Evolutionary conservation across 108 stramenopile genomes (phyloP).

Genomic region (Seminavis robusta): DNA sequence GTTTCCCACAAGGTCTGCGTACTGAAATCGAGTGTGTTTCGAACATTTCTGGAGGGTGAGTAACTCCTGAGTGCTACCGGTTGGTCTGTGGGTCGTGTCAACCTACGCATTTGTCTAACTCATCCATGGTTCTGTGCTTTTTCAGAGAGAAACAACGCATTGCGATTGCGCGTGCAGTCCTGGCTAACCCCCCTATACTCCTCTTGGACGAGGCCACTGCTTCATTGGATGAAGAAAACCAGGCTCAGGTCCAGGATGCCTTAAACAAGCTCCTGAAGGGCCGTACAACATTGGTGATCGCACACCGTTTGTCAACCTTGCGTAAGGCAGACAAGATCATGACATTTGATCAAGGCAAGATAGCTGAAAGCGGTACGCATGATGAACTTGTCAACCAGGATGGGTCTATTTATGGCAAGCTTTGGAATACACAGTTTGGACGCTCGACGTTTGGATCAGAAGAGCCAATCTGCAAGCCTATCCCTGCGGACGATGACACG

Average conservation of each 20-base stretch:
- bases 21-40: slow-evolving; percentile 27
- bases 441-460: no score
- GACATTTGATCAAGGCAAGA: slow-evolving; percentile 74
- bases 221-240: slow-evolving; percentile 71
- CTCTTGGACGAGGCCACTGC: slow-evolving; percentile 87
- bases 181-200: slow-evolving; percentile 64
- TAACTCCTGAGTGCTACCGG: slow-evolving; percentile 57
- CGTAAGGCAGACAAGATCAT: slow-evolving; percentile 89
- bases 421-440: no score
- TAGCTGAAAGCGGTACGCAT: slow-evolving; percentile 93
- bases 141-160: slow-evolving; percentile 43
- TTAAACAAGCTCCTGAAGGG: slow-evolving; percentile 74
- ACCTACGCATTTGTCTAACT: slow-evolving; percentile 34
- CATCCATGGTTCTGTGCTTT: no score
- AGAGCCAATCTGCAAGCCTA: no score
- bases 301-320: slow-evolving; percentile 94
- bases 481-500: no score
- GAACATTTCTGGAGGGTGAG: slow-evolving; percentile 23
- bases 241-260: slow-evolving; percentile 85
- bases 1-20: no score
- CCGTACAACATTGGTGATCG: slow-evolving; percentile 91
- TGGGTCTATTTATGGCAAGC: no score
- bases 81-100: no score
- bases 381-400: slow-evolving; percentile 64
- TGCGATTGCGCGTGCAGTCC: slow-evolving; percentile 75